Evolutionary conservation across 148 eudicot species (phyloP).

Genomic region (Pouteria glomerata): DNA sequence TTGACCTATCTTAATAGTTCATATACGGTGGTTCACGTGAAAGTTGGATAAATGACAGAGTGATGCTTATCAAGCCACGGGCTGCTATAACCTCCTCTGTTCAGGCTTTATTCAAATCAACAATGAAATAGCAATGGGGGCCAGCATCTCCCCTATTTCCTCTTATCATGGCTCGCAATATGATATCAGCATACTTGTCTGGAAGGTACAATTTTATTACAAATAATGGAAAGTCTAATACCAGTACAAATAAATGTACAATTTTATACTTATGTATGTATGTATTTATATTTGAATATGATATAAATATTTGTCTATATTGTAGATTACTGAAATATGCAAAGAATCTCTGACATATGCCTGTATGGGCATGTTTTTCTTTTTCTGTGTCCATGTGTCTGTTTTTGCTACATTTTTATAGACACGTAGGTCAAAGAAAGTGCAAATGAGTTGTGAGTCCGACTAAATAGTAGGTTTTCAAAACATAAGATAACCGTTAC

Average conservation of each 20-base stretch:
- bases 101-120: constrained; percentile 82
- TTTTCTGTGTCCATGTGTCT: too few relatives aligned
- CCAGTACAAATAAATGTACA: too few relatives aligned
- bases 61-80: constrained; percentile 80
- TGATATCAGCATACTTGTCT: constrained; percentile 73
- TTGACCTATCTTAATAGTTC: neutral
- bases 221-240: too few relatives aligned
- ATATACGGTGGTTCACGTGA: neutral
- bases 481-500: too few relatives aligned
- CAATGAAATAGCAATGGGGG: constrained; percentile 74
- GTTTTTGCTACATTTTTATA: too few relatives aligned
- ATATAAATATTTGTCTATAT: too few relatives aligned
- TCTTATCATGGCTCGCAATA: constrained; percentile 50
- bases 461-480: too few relatives aligned
- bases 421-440: too few relatives aligned
- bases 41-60: constrained; percentile 36
- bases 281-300: too few relatives aligned
- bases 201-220: constrained; percentile 50
- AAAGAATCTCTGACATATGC: neutral
- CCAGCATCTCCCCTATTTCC: constrained; percentile 69
- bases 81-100: constrained; percentile 85
- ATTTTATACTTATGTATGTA: neutral
- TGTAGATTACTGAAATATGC: neutral
- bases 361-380: too few relatives aligned
- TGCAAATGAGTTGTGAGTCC: too few relatives aligned